Evolutionary conservation across 495 filamentous ascomycete genomes (phyloP), one percentile per base, ranked within the genome.

Genomic region (Aspergillus panamensis): DNA sequence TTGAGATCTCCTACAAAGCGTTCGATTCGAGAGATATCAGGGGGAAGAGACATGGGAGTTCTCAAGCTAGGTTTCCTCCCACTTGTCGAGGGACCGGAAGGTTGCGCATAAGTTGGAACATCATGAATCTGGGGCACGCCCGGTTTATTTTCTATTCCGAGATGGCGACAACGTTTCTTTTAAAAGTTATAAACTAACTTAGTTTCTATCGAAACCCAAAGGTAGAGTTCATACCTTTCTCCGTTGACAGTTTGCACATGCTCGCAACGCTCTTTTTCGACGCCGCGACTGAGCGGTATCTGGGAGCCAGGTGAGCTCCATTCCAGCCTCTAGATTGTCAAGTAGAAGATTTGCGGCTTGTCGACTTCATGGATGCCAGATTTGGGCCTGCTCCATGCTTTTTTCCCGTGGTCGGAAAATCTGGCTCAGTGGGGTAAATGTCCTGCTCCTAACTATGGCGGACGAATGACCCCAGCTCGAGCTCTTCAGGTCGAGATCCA

Each of bases 1-100:
- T 78, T 80, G 10, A 80, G 62, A 57, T 80, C 75, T 25, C 78
- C 78, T 25, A 80, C 69, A 48, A 80, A 80, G 29, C 76, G 66
- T 52, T 74, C 71, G 39, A 68, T 66, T 21, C 39, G 56, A 8
- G 66, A 57, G 31, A 57, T 57, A 3, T 63, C 52, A 10, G 53
- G 50, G n/a, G 59, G 44, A 1, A 40, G 47, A 43, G 55, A 57
- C 29, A 45, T 49, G 40, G 59, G 51, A 3, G 8, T 12, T 39
- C 8, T 39, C 35, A 39, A 14, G 61, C 1, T 51, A 4, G 51
- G 10, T 42, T 40, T 25, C 9, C 12, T 31, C 16, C n/a, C 45
- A 32, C 32, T 5, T 14, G 14, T 33, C 21, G 59, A 53, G 16
- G 40, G 17, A 14, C 8, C 40, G 14, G n/a, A n/a, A n/a, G n/a